Percentiles rank a stretch among this genome's conserved stretches.
phyloP scores from a whole-genome alignment of 2,329 filamentous ascomycete genomes.

The Aspergillus pseudoterreus region DNA sequence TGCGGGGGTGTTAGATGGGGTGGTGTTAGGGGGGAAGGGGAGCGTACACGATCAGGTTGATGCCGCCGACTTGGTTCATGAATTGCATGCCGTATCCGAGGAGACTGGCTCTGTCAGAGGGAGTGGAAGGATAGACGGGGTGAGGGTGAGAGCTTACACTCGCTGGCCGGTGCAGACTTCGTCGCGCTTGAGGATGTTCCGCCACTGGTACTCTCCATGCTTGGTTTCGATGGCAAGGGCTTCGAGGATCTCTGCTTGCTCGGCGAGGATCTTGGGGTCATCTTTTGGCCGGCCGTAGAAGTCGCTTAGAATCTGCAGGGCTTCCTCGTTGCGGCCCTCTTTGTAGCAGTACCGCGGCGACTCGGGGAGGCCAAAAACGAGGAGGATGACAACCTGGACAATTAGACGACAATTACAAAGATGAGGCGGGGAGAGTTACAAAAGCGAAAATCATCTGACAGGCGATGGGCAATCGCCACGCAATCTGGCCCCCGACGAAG shows the following conservation, averaged over 20 bases:
- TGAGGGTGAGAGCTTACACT: slow-evolving; percentile 22
- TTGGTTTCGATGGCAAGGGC: slow-evolving; percentile 41
- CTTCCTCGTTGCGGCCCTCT: slow-evolving; percentile 32
- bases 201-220: slow-evolving; percentile 34
- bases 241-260: slow-evolving; percentile 38
- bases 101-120: slow-evolving; percentile 18
- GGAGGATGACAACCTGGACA: slow-evolving; percentile 13
- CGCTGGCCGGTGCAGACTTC: slow-evolving; percentile 42
- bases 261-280: slow-evolving; percentile 21
- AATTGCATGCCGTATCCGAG: slow-evolving; percentile 47
- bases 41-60: slow-evolving; percentile 42
- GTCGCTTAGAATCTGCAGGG: slow-evolving; percentile 24
- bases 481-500: slow-evolving; percentile 37
- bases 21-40: slow-evolving; percentile 15
- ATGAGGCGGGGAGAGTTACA: slow-evolving; percentile 28
- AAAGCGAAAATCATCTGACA: slow-evolving; percentile 46
- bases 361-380: slow-evolving; percentile 28
- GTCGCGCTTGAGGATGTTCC: slow-evolving; percentile 40
- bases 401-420: neutral
- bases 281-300: slow-evolving; percentile 20
- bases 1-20: slow-evolving; percentile 20
- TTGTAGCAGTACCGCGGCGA: slow-evolving; percentile 45
- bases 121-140: too few species aligned
- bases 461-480: slow-evolving; percentile 47
- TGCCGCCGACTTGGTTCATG: slow-evolving; percentile 50